Base-by-base conservation (phyloP, 2,329 filamentous ascomycete genomes). In the Raffaelea arxii region DNA sequence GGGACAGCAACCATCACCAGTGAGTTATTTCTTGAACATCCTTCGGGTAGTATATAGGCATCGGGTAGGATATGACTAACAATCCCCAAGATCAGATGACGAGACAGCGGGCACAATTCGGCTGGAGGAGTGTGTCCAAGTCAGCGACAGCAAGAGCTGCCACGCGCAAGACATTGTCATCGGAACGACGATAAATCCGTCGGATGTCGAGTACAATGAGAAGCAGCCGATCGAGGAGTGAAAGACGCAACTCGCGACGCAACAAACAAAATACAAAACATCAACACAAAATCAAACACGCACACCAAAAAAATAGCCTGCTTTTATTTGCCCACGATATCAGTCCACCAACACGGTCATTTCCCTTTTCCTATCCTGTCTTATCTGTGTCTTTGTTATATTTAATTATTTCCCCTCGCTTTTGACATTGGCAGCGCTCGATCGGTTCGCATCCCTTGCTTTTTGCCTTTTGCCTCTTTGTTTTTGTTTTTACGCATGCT, bases 1-100 rank as follows among this genome's bases (percentile, higher is more conserved):
- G 51, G 53, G 50, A 50, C 4, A 42, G 50, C 9, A 32, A 50
- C 10, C 45, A 43, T 2, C 43, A 52, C 37, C 51, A 53, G 61
- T 63, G 25, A 46, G 56, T 49, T 40, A 5, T 24, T 6, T 36
- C 4, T 21, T 19, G 11, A 48, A 11, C 23, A 24, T 19, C 16
- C 24, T 22, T 25, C 44, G 18, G 18, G 16, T 14, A 14, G 19
- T 23, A 19, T 4, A 39, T 21, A 4, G 18, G 12, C 39, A 36
- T 14, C 11, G 16, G 14, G 3, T 19, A 18, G 40, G 43, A 21
- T 14, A 16, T 6, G 21, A 14, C 6, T n/a, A 38, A 22, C 12
- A n/a, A n/a, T n/a, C n/a, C n/a, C n/a, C n/a, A n/a, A n/a, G n/a
- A n/a, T n/a, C n/a, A n/a, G n/a, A n/a, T n/a, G n/a, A n/a, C n/a